Evolutionary conservation across 1,284 basidiomycete species (phyloP).

Genomic region (Vanrija humicola): DNA sequence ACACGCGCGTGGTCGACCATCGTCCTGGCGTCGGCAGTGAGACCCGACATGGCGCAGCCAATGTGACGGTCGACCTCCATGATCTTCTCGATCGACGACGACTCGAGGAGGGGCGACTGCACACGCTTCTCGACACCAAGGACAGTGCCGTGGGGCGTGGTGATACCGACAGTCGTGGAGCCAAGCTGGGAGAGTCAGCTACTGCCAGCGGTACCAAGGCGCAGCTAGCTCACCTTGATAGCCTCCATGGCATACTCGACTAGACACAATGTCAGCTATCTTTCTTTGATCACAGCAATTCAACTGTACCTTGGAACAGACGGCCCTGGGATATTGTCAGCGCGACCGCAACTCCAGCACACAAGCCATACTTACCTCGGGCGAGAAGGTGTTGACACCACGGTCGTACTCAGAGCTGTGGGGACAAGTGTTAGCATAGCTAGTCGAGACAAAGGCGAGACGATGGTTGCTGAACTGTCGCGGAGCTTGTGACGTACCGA

Average conservation of each 20-base stretch:
- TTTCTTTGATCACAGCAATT: background rate
- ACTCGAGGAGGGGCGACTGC: conserved; percentile 92
- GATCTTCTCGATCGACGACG: conserved; percentile 97
- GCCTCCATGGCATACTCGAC: conserved; percentile 99
- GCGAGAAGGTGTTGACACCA: conserved; percentile 98
- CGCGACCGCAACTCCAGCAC: background rate
- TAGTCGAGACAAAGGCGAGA: background rate
- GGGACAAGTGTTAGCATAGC: background rate
- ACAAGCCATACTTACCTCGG: conserved; percentile 60
- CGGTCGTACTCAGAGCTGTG: conserved; percentile 61
- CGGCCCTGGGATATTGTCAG: conserved; percentile 44
- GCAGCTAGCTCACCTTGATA: conserved; percentile 72
- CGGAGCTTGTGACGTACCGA: conserved; percentile 28
- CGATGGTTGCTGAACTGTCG: background rate
- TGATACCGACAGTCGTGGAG: conserved; percentile 93
- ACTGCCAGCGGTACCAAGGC: no score
- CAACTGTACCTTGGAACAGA: conserved; percentile 51
- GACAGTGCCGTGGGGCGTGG: conserved; percentile 80
- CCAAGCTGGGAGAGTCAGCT: conserved; percentile 64
- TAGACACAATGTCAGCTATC: conserved; percentile 39
- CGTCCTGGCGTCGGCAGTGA: conserved; percentile 96
- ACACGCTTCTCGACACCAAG: conserved; percentile 98
- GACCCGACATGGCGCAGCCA: conserved; percentile 96
- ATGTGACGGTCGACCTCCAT: conserved; percentile 98
- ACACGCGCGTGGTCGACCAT: conserved; percentile 99